A percentile compares a stretch with the other conserved stretches of the same genome.
Evolutionary conservation across 768 basidiomycete species (phyloP).

Genomic region (Calocera viscosa): DNA sequence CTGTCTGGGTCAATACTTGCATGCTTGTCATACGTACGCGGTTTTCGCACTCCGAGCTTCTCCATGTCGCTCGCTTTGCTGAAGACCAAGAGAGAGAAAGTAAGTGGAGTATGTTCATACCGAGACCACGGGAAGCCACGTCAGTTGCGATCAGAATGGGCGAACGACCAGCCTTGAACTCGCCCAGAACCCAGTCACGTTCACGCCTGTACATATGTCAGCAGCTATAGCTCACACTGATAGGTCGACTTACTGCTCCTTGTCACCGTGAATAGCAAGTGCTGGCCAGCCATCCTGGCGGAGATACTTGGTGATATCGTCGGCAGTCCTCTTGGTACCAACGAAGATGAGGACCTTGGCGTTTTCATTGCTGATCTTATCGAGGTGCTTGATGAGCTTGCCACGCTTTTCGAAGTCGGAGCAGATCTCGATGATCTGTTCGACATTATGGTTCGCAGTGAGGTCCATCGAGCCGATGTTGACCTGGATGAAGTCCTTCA

Average conservation of each 20-base stretch:
- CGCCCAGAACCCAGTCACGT: conserved; percentile 96
- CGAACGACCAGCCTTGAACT: conserved; percentile 96
- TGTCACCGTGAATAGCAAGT: conserved; percentile 97
- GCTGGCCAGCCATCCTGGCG: conserved; percentile 99
- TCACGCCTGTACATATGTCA: conserved; percentile 49
- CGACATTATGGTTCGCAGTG: conserved; percentile 95
- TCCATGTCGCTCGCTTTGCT: conserved; percentile 9
- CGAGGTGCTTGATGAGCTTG: conserved; percentile 92
- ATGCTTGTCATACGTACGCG: conserved; percentile 4
- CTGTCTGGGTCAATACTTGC: conserved; percentile 8
- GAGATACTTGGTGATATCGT: conserved; percentile 95
- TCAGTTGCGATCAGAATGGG: conserved; percentile 98
- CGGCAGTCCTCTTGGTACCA: conserved; percentile 92
- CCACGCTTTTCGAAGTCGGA: conserved; percentile 95
- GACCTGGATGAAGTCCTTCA: conserved; percentile 93
- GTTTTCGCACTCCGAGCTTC: conserved; percentile 5
- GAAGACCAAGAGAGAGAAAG: conserved; percentile 8
- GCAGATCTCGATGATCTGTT: conserved; percentile 90
- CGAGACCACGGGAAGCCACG: conserved; percentile 98
- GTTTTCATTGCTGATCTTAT: conserved; percentile 90
- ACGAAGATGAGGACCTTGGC: conserved; percentile 99
- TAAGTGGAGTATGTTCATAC: conserved; percentile 55
- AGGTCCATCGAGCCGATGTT: conserved; percentile 98
- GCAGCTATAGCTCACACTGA: background rate
- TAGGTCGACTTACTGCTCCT: conserved; percentile 69